Conservation (phyloP, 2,329 filamentous ascomycete species). For the Pseudogymnoascus sp. region DNA sequence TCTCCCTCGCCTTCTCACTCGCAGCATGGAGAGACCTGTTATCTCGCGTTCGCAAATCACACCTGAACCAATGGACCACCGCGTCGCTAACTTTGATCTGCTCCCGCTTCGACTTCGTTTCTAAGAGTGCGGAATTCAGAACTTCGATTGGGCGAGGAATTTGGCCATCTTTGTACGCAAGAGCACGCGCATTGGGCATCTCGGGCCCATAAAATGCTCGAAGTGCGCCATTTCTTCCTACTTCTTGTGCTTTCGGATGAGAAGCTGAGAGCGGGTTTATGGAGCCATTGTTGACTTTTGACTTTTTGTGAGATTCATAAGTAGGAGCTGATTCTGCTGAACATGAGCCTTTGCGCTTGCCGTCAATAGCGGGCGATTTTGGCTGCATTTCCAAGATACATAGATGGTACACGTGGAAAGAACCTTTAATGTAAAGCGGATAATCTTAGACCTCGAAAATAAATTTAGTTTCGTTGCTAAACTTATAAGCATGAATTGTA, state of each 20-base stretch:
- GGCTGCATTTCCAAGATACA: background rate
- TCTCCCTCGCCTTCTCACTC: conserved; percentile 53
- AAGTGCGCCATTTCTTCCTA: conserved; percentile 49
- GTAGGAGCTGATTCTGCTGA: background rate
- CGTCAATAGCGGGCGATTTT: background rate
- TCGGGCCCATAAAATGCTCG: conserved; percentile 76
- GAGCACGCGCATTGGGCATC: conserved; percentile 72
- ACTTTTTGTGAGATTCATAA: background rate
- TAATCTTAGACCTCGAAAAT: background rate
- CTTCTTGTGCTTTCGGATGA: conserved; percentile 27
- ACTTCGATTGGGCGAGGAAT: conserved; percentile 65
- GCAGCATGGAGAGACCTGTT: conserved; percentile 65
- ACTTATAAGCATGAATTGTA: background rate
- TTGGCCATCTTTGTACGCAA: conserved; percentile 61
- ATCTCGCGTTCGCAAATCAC: conserved; percentile 64
- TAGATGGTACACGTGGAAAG: background rate
- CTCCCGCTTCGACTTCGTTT: conserved; percentile 48
- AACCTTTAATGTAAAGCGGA: background rate
- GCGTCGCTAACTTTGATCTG: conserved; percentile 46
- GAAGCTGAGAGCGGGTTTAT: background rate
- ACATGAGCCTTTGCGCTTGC: background rate
- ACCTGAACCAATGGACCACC: conserved; percentile 87
- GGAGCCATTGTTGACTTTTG: background rate
- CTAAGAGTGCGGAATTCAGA: conserved; percentile 50
- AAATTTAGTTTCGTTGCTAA: background rate